phyloP scores from a whole-genome alignment of 2,329 filamentous ascomycete species.

The Aschersonia sp. region DNA sequence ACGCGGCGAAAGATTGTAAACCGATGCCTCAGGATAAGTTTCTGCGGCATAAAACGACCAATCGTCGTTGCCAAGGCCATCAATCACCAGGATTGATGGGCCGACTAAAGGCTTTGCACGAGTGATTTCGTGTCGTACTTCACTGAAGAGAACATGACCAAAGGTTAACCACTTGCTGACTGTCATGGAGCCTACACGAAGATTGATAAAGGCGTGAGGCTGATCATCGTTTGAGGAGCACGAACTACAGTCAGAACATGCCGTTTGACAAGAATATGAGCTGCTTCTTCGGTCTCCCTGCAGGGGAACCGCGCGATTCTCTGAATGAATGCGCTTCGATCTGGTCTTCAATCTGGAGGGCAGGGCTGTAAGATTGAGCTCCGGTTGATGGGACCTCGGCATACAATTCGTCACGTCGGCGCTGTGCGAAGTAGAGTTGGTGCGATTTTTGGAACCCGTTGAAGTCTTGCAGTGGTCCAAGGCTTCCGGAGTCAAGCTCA shows the following conservation, averaged over 20 bases:
- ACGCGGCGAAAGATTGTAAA: conserved; percentile 60
- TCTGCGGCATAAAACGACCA: conserved; percentile 73
- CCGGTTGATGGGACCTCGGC: too few species aligned
- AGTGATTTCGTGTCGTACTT: conserved; percentile 56
- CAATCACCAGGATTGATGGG: conserved; percentile 59
- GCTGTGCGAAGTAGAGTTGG: too few species aligned
- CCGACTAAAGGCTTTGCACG: conserved; percentile 25
- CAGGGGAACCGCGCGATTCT: not conserved
- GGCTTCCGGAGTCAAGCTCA: too few species aligned
- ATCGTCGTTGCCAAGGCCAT: conserved; percentile 75
- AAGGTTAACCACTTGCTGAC: conserved; percentile 83
- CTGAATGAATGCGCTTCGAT: too few species aligned
- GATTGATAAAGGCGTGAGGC: conserved; percentile 55
- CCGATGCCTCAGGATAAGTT: conserved; percentile 58
- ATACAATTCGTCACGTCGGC: too few species aligned
- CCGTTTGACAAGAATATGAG: conserved; percentile 16
- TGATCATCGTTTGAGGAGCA: conserved; percentile 41
- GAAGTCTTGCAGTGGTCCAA: too few species aligned
- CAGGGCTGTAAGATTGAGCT: too few species aligned
- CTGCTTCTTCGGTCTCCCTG: conserved; percentile 15
- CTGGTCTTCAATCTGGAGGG: too few species aligned
- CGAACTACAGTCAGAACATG: conserved; percentile 30
- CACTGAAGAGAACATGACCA: conserved; percentile 70
- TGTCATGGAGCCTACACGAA: conserved; percentile 67
- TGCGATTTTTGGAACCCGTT: too few species aligned